Percentiles rank a stretch among this genome's conserved stretches.
phyloP scores from a whole-genome alignment of 805 yeast species.

The Ogataea nakhonphanomensis region DNA sequence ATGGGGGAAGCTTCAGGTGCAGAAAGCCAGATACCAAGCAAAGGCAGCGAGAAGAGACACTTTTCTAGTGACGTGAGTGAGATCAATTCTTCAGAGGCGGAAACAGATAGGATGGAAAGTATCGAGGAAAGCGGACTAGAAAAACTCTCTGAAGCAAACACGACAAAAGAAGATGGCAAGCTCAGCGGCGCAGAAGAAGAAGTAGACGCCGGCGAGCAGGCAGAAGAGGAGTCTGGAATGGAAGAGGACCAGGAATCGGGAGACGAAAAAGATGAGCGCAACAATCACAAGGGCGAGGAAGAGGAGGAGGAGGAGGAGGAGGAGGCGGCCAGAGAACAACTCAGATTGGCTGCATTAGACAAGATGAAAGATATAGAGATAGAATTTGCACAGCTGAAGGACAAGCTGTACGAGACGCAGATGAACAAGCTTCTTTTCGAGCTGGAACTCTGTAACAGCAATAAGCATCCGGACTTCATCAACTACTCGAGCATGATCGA shows the following conservation, averaged over 20 bases:
- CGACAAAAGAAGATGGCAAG: constrained; percentile 12
- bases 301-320: constrained; percentile 28
- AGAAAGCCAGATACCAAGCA: constrained; percentile 5
- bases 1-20: constrained; percentile 10
- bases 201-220: constrained; percentile 17
- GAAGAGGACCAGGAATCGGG: constrained; percentile 25
- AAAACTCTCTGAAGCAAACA: constrained; percentile 36
- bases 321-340: constrained; percentile 34
- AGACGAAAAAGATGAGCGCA: constrained; percentile 1
- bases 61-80: constrained; percentile 20
- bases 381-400: constrained; percentile 82
- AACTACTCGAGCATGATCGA: constrained; percentile 69
- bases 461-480: constrained; percentile 87
- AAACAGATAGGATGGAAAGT: constrained; percentile 79
- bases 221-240: constrained; percentile 25
- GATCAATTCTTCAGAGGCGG: constrained; percentile 71
- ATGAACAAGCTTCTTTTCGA: constrained; percentile 75
- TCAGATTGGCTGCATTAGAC: constrained; percentile 61
- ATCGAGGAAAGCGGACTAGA: constrained; percentile 52
- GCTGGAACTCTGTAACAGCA: constrained; percentile 78
- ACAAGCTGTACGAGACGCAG: constrained; percentile 80
- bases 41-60: constrained; percentile 12
- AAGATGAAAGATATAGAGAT: constrained; percentile 78
- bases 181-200: constrained; percentile 7
- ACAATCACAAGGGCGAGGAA: constrained; percentile 15